Evolutionary conservation across 495 filamentous ascomycete species (phyloP), one percentile per base, ranked within the genome.

Genomic region (Aspergillus indologenus): DNA sequence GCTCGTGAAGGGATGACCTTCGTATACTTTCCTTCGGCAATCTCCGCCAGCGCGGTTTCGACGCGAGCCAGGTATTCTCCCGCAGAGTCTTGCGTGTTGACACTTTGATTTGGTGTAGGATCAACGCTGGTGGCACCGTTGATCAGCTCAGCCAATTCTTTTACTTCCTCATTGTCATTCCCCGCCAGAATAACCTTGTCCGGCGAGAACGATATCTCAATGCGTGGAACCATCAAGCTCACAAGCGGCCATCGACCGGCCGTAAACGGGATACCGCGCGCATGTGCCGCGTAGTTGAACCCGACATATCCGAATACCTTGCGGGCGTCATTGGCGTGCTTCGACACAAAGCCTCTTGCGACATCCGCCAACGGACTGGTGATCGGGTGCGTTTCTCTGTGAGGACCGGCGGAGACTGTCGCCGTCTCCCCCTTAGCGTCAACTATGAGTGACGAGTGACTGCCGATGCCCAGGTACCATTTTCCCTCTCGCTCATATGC

Each of bases 401-500:
- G 15, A 1, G 11, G 26, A 15, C 24, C 53, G 5, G 22, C 49
- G 2, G n/a, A 12, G 7, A 53, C 19, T 2, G 58, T 61, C 15
- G 23, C 45, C 9, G 19, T 54, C 47, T 61, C 18, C 34, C 62
- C 62, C 11, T 55, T 47, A 6, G 58, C 12, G 51, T 57, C 48
- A 34, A 65, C 29, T 11, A 61, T 2, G 18, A 65, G 57, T 3
- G 62, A 61, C 14, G 55, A 42, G 1, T 49, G 58, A 18, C 23
- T 56, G 46, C 62, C 62, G 43, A 65, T 20, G n/a, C 58, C 62
- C 4, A 65, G 24, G 20, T 56, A 56, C 62, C 62, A 65, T 20
- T 45, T 9, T 21, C 44, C 54, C 1, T 21, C 54, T 1, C 62
- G 62, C 26, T 65, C 58, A 22, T 65, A 65, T 1, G 55, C 58